Conservation (phyloP, 139 green algal species). For the Chlamydomonas sp. region DNA sequence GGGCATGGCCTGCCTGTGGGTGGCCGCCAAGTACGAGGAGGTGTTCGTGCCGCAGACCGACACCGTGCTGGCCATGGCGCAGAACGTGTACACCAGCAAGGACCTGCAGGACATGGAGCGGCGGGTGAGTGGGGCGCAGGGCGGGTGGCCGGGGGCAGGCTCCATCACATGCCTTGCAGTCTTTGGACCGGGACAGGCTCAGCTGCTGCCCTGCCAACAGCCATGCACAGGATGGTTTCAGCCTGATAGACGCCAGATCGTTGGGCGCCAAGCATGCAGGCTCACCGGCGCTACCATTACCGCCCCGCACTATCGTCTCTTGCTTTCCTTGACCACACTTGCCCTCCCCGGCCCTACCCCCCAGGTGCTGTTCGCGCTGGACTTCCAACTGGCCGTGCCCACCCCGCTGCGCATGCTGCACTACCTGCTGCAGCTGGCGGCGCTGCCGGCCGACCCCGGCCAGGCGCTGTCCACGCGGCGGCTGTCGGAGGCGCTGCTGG, state of each 20-base stretch:
- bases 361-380: conserved; percentile 73
- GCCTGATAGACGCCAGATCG: background rate
- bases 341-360: conserved; percentile 40
- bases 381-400: conserved; percentile 86
- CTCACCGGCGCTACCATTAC: no score
- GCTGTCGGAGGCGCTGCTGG: conserved; percentile 33
- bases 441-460: background rate
- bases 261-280: no score
- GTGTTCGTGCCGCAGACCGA: conserved; percentile 86
- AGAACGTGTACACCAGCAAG: conserved; percentile 85
- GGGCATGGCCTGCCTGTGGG: conserved; percentile 88
- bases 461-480: background rate
- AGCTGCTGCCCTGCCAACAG: no score
- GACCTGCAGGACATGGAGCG: conserved; percentile 80
- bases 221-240: background rate
- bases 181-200: no score
- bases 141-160: no score
- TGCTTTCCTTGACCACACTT: background rate
- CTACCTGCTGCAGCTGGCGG: conserved; percentile 38
- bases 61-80: conserved; percentile 91
- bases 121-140: conserved; percentile 35
- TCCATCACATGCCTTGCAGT: no score
- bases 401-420: conserved; percentile 64
- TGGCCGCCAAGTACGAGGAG: conserved; percentile 97
- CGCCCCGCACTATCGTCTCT: no score